Evolutionary conservation across 2,329 filamentous ascomycete species (phyloP), one percentile per base, ranked within the genome.

Genomic region (Phialocephala subalpina): DNA sequence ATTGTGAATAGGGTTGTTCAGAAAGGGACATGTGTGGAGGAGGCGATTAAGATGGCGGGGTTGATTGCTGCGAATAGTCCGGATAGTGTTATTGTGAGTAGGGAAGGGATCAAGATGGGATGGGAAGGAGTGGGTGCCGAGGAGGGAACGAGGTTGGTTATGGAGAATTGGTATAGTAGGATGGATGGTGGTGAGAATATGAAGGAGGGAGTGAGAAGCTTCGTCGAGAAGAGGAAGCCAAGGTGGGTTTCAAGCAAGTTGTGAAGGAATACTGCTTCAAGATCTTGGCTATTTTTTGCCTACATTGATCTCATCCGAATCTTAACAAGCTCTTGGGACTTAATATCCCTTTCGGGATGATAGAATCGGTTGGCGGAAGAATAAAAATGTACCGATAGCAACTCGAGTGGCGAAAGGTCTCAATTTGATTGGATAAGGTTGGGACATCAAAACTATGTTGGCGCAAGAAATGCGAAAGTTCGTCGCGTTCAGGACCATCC

Each of bases 221-320:
- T 95, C 81, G 89, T 92, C 20, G 91, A 94, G 83, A 93, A 89
- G 83, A 83, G 90, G 74, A 84, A 86, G 78, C 87, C 91, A 1
- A 81, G 81, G 42, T 94, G 91, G 91, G 85, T 82, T 73, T 81
- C 87, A 64, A 89, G 86, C 74, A 89, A 88, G 76, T 72, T 90
- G 70, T 90, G 49, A 53, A 5, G 49, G 9, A 2, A 14, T 22
- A 16, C 9, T 33, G 14, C 9, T 18, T 33, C 29, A 33, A 9
- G 29, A 5, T 33, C 29, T 9, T 33, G 29, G 29, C 29, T 33
- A 4, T 33, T 9, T 5, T 4, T 9, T 33, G 29, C 29, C 9
- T 33, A 33, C 9, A 33, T 9, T 5, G 29, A 4, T 9, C 29
- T 33, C n/a, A n/a, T n/a, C n/a, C n/a, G n/a, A n/a, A n/a, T n/a